These are phyloP conservation scores for Ogataea sp. DNA, from an alignment of 805 yeast genomes.

Conservation along the genomic window DNA sequence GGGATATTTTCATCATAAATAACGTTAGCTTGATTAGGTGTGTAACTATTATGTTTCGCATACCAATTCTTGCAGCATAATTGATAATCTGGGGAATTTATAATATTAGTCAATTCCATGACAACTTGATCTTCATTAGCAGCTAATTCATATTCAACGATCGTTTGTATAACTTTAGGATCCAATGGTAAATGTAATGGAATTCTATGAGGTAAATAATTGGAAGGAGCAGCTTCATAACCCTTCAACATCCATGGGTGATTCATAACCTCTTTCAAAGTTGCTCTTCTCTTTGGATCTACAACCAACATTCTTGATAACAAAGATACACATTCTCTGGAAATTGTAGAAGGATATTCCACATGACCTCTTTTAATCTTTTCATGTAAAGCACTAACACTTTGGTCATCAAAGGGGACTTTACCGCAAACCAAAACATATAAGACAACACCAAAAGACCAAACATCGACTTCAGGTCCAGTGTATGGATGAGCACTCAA, in stretches of 20 bases:
- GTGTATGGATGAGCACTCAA: constrained; percentile 84
- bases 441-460: constrained; percentile 97
- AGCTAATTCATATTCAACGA: constrained; percentile 63
- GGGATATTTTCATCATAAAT: constrained; percentile 28
- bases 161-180: constrained; percentile 57
- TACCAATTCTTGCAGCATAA: constrained; percentile 59
- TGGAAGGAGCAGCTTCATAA: constrained; percentile 62
- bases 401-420: constrained; percentile 96
- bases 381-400: constrained; percentile 85
- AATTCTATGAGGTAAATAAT: constrained; percentile 65
- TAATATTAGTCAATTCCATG: constrained; percentile 45
- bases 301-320: constrained; percentile 88
- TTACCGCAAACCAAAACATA: constrained; percentile 95
- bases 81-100: constrained; percentile 60
- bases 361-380: constrained; percentile 89
- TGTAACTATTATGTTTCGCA: constrained; percentile 14
- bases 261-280: constrained; percentile 64
- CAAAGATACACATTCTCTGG: constrained; percentile 72
- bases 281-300: constrained; percentile 74
- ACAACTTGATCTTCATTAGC: constrained; percentile 57
- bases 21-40: constrained; percentile 3
- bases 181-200: constrained; percentile 72
- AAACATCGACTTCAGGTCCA: constrained; percentile 97
- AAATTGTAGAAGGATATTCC: constrained; percentile 79
- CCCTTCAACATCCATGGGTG: constrained; percentile 97